These are phyloP conservation scores for Cymbidium sinense DNA, from an alignment of 106 monocot genomes.

Conservation along the genomic window DNA sequence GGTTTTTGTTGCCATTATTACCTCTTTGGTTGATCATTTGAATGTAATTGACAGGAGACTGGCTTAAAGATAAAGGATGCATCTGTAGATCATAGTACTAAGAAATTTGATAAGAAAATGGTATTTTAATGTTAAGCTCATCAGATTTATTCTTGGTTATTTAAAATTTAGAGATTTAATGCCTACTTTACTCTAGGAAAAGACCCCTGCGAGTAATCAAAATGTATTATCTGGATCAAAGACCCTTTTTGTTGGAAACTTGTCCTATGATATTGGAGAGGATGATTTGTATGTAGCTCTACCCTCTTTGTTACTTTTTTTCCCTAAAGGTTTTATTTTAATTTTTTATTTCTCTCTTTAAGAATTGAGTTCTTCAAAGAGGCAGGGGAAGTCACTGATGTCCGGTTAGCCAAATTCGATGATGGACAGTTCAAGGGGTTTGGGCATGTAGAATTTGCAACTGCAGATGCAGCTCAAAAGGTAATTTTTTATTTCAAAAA, in stretches of 20 bases:
- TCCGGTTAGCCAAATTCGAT: slow-evolving; percentile 41
- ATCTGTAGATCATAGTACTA: neutral
- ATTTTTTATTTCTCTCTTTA: slow-evolving; percentile 2
- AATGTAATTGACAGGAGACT: neutral
- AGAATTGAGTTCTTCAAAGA: slow-evolving; percentile 75
- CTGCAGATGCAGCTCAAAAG: slow-evolving; percentile 53
- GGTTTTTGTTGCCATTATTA: neutral
- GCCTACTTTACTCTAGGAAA: slow-evolving; percentile 27
- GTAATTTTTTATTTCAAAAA: slow-evolving; percentile 13
- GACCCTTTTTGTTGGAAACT: slow-evolving; percentile 75
- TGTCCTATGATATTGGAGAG: slow-evolving; percentile 33
- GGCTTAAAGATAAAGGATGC: slow-evolving; percentile 41
- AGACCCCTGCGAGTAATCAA: slow-evolving; percentile 42
- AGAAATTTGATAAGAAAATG: slow-evolving; percentile 22
- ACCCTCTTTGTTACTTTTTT: neutral
- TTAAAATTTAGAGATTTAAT: neutral
- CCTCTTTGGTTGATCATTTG: neutral
- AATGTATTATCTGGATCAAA: slow-evolving; percentile 34
- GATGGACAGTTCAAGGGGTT: slow-evolving; percentile 68
- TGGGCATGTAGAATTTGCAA: slow-evolving; percentile 89
- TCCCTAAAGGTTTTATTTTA: neutral
- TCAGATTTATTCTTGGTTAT: neutral
- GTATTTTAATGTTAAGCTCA: slow-evolving; percentile 10
- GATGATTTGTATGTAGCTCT: slow-evolving; percentile 59
- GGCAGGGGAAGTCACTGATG: slow-evolving; percentile 68